phyloP scores from a whole-genome alignment of 73 alveolate genomes.

The Blepharisma japonicum region DNA sequence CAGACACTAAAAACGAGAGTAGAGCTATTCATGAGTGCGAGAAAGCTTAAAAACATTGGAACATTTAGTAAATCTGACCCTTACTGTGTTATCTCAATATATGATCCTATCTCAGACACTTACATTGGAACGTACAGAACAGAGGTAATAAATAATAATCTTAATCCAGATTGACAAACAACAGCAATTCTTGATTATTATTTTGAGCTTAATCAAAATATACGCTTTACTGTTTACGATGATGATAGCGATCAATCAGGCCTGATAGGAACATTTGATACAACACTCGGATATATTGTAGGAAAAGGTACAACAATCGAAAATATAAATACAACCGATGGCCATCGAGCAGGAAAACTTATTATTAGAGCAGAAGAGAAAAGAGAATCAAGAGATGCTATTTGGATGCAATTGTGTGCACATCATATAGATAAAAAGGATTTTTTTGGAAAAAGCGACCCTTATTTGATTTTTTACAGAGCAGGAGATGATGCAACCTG shows the following conservation, averaged over 20 bases:
- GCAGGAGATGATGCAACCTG: slow-evolving; percentile 32
- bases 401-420: slow-evolving; percentile 37
- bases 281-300: slow-evolving; percentile 72
- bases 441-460: slow-evolving; percentile 51
- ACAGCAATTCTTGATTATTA: slow-evolving; percentile 59
- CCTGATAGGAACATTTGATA: slow-evolving; percentile 54
- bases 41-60: slow-evolving; percentile 58
- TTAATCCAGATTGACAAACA: slow-evolving; percentile 70
- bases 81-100: slow-evolving; percentile 20
- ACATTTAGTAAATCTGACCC: slow-evolving; percentile 71
- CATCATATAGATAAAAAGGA: slow-evolving; percentile 39
- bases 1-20: slow-evolving; percentile 31
- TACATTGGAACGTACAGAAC: slow-evolving; percentile 46
- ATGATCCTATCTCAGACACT: slow-evolving; percentile 14
- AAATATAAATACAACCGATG: slow-evolving; percentile 32
- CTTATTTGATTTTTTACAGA: slow-evolving; percentile 36
- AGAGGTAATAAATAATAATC: slow-evolving; percentile 56
- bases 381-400: slow-evolving; percentile 41
- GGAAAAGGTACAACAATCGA: slow-evolving; percentile 61
- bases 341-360: slow-evolving; percentile 55
- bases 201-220: slow-evolving; percentile 72
- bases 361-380: slow-evolving; percentile 55
- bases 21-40: slow-evolving; percentile 56
- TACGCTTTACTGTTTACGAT: slow-evolving; percentile 61
- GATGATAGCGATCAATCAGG: slow-evolving; percentile 57